A percentile compares a stretch with the other conserved stretches of the same genome.
Evolutionary conservation across 2,329 filamentous ascomycete genomes (phyloP).

Genomic region (Aspergillus glaucus): DNA sequence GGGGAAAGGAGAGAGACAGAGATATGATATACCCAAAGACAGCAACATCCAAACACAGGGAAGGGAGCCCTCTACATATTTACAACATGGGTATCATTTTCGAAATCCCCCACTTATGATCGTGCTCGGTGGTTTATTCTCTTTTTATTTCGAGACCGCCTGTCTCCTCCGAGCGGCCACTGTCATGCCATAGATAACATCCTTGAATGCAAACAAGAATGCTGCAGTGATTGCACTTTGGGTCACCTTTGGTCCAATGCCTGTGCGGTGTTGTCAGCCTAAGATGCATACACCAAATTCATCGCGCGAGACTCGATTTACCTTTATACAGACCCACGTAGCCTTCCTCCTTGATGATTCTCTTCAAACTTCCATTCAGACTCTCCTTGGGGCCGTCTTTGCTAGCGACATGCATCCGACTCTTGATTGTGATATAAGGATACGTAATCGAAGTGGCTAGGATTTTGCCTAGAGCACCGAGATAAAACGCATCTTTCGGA

Average conservation of each 20-base stretch:
- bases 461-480: conserved; percentile 90
- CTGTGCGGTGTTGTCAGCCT: conserved; percentile 41
- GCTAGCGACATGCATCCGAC: conserved; percentile 86
- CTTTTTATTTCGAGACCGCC: conserved; percentile 23
- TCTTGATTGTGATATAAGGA: conserved; percentile 98
- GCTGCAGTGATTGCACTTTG: conserved; percentile 96
- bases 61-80: too few species aligned
- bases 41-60: too few species aligned
- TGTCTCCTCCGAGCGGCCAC: conserved; percentile 28
- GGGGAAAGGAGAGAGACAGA: neutral
- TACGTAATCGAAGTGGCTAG: conserved; percentile 92
- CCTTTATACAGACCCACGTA: conserved; percentile 88
- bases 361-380: conserved; percentile 68
- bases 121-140: too few species aligned
- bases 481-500: conserved; percentile 78
- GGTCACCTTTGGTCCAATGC: conserved; percentile 91
- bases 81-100: neutral
- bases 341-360: conserved; percentile 84
- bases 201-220: conserved; percentile 96
- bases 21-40: too few species aligned
- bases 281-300: neutral
- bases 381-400: conserved; percentile 71
- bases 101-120: neutral
- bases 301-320: conserved; percentile 39
- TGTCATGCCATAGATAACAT: conserved; percentile 71